Evolutionary conservation across 2,329 filamentous ascomycete genomes (phyloP), one percentile per base, ranked within the genome.

Genomic region (Tolypocladium sp.): DNA sequence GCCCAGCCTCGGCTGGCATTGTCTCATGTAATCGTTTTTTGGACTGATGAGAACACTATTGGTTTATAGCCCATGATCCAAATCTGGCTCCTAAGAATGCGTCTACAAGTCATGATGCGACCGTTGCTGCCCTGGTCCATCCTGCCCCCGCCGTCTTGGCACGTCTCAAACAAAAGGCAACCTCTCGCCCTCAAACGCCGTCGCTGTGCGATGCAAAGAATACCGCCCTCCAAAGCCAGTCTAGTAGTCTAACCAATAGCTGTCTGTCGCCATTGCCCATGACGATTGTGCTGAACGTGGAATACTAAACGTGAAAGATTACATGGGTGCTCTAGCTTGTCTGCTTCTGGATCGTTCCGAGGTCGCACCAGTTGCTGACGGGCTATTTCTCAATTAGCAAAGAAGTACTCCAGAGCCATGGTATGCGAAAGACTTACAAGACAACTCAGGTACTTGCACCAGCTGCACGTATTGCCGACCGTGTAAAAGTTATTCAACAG

Each of bases 361-460:
- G 75, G 42, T 87, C 81, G 67, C 87, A 90, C 87, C 87, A 90
- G 66, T 85, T 78, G 63, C 81, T 88, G 58, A 90, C 78, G 60
- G 83, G 82, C 84, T 87, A 58, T 44, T 40, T 25, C 10, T 12
- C 37, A 44, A 62, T 73, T 65, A 73, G 69, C 44, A 56, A 53
- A 13, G 2, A 4, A 35, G 5, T 5, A 10, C 27, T 22, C 12
- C 30, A 35, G n/a, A 52, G 49, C 30, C 27, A 35, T 12, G 10
- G 30, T 35, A 22, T 17, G 49, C 30, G 12, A 27, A 41, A 57
- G 60, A 87, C 91, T 84, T 78, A 94, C 91, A 76, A 99, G 76
- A 70, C 94, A 99, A 72, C 89, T 95, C 66, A 99, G 75, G 69
- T 96, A 94, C 78, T 95, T 94, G 80, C 94, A 99, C 94, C 94